Conservation (phyloP, 2,329 filamentous ascomycete species). For the Talaromyces sp. region DNA sequence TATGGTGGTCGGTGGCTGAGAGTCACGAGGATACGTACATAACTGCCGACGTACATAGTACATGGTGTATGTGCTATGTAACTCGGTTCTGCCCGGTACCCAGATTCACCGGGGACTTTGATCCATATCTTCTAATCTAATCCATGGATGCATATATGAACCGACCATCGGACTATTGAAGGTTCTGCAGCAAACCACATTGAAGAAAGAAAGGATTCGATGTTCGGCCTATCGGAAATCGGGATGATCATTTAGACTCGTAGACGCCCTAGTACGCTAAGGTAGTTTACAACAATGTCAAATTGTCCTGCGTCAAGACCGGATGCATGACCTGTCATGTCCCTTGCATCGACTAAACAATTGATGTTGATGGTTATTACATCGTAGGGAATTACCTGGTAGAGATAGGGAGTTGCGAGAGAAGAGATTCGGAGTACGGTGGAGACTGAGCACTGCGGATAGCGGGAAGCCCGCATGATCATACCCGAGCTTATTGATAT, state of each 20-base stretch:
- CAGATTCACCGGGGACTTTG: neutral
- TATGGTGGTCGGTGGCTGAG: neutral
- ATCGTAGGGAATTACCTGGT: neutral
- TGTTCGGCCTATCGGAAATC: neutral
- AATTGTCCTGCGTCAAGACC: neutral
- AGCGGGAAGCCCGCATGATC: neutral
- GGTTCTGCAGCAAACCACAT: neutral
- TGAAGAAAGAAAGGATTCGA: neutral
- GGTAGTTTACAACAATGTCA: neutral
- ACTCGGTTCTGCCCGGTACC: neutral
- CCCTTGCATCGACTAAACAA: slow-evolving; percentile 5
- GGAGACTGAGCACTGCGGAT: neutral
- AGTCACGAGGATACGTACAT: slow-evolving; percentile 1
- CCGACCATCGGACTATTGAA: neutral
- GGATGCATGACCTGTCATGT: slow-evolving; percentile 8
- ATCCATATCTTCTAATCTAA: neutral
- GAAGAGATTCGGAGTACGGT: neutral
- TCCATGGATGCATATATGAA: neutral
- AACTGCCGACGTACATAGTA: neutral
- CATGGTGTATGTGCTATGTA: neutral
- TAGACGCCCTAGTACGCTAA: neutral
- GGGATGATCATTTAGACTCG: neutral
- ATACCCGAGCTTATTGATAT: neutral
- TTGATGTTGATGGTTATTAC: neutral
- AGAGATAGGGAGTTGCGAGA: neutral